phyloP scores from a whole-genome alignment of 495 filamentous ascomycete species.

The Aspergillus mulundensis region DNA sequence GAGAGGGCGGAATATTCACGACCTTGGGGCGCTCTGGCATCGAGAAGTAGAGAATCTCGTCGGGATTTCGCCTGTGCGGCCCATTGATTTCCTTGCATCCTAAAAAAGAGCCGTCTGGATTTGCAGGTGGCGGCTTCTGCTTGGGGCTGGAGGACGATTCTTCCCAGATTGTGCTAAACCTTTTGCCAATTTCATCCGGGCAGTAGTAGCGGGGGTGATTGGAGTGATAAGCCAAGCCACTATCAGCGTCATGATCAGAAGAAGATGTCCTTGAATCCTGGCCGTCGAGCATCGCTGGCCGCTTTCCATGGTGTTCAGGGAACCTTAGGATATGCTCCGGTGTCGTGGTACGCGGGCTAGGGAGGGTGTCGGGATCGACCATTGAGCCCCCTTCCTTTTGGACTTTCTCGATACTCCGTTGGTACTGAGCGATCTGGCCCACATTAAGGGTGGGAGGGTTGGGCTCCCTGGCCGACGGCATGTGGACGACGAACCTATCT shows the following conservation, averaged over 20 bases:
- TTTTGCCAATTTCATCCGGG: slow-evolving; percentile 42
- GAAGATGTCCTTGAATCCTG: slow-evolving; percentile 21
- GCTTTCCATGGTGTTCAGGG: slow-evolving; percentile 7
- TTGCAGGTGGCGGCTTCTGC: slow-evolving; percentile 19
- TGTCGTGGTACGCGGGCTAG: slow-evolving; percentile 30
- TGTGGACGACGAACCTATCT: slow-evolving; percentile 45
- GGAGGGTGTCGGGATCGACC: slow-evolving; percentile 31
- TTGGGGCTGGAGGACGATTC: slow-evolving; percentile 28
- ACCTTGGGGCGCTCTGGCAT: slow-evolving; percentile 28
- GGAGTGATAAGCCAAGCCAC: background rate
- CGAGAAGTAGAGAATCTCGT: slow-evolving; percentile 40
- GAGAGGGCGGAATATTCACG: slow-evolving; percentile 20
- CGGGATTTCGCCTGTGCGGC: slow-evolving; percentile 34
- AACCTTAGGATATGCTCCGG: slow-evolving; percentile 20
- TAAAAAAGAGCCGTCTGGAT: slow-evolving; percentile 44
- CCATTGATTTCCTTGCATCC: slow-evolving; percentile 43
- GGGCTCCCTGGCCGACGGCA: slow-evolving; percentile 43
- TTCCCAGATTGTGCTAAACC: slow-evolving; percentile 40
- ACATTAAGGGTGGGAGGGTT: slow-evolving; percentile 40
- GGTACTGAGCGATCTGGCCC: slow-evolving; percentile 39
- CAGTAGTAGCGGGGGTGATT: slow-evolving; percentile 31
- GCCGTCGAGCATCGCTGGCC: slow-evolving; percentile 13
- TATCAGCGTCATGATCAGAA: slow-evolving; percentile 11
- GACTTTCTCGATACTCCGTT: slow-evolving; percentile 35
- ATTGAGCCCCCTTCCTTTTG: slow-evolving; percentile 26